These are phyloP conservation scores for Pseudopediastrum boryanum DNA, from an alignment of 139 green algal species.

Conservation along the genomic window DNA sequence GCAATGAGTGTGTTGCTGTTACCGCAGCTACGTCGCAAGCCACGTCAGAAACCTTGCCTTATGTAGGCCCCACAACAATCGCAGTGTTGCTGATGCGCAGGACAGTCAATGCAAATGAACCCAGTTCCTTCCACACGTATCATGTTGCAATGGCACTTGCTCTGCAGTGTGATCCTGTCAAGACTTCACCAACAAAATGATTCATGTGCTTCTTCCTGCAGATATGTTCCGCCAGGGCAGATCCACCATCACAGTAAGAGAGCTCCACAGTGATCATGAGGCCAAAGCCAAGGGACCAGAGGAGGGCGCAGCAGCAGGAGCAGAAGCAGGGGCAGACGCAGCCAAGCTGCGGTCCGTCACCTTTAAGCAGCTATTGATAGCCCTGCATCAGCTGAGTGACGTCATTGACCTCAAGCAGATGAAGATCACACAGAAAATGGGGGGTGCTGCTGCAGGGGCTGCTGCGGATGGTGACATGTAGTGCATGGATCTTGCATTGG, in stretches of 20 bases:
- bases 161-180: neutral
- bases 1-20: no score
- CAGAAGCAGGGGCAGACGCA: neutral
- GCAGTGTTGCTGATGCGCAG: no score
- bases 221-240: constrained; percentile 21
- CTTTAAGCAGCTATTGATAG: constrained; percentile 17
- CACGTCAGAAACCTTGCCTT: no score
- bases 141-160: neutral
- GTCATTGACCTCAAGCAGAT: neutral
- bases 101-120: neutral
- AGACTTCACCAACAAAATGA: neutral
- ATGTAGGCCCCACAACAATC: no score
- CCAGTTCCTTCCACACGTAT: neutral
- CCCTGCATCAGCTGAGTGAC: constrained; percentile 30
- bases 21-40: no score
- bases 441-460: constrained; percentile 3
- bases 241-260: neutral
- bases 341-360: constrained; percentile 6
- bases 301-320: constrained; percentile 12
- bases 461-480: neutral
- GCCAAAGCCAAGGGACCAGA: constrained; percentile 21
- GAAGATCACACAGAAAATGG: neutral
- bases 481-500: no score
- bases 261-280: constrained; percentile 22
- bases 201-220: neutral